A percentile compares a stretch with the other conserved stretches of the same genome.
phyloP scores from a whole-genome alignment of 2,329 filamentous ascomycete species.

The Conoideocrella luteorostrata region DNA sequence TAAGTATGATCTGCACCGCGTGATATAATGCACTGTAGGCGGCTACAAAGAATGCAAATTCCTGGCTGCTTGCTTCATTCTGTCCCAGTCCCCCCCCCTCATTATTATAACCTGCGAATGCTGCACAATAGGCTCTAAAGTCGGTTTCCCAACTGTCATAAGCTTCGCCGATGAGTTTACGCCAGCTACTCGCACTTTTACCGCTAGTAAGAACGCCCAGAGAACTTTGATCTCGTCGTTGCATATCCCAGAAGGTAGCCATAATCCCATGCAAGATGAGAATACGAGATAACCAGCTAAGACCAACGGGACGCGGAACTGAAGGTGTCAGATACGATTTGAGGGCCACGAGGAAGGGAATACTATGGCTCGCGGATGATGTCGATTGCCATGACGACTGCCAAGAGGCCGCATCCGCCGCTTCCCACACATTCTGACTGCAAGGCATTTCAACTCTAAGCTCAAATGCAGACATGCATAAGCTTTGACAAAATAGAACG shows the following conservation, averaged over 20 bases:
- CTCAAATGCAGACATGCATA: slow-evolving; percentile 61
- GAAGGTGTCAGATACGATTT: slow-evolving; percentile 50
- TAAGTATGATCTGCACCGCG: slow-evolving; percentile 48
- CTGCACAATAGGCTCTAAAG: slow-evolving; percentile 47
- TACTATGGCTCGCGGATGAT: slow-evolving; percentile 17
- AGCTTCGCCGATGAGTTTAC: slow-evolving; percentile 41
- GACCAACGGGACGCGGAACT: slow-evolving; percentile 25
- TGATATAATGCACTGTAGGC: slow-evolving; percentile 52
- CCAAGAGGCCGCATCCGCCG: slow-evolving; percentile 46
- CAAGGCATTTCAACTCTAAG: slow-evolving; percentile 51
- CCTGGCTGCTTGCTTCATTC: too few relatives aligned
- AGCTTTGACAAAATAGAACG: slow-evolving; percentile 57
- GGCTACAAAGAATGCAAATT: slow-evolving; percentile 34
- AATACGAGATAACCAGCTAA: slow-evolving; percentile 47
- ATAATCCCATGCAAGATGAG: slow-evolving; percentile 55
- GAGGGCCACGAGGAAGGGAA: slow-evolving; percentile 42
- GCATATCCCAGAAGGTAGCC: slow-evolving; percentile 57
- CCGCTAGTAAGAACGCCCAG: slow-evolving; percentile 34
- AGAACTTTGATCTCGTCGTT: slow-evolving; percentile 54
- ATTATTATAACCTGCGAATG: too few relatives aligned
- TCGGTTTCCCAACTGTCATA: slow-evolving; percentile 54
- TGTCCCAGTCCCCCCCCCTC: too few relatives aligned
- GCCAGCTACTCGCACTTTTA: slow-evolving; percentile 39
- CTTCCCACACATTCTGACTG: slow-evolving; percentile 50
- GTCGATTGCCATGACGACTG: slow-evolving; percentile 27